Conservation (phyloP, 164 flowering plant species). For the Santalum album region DNA sequence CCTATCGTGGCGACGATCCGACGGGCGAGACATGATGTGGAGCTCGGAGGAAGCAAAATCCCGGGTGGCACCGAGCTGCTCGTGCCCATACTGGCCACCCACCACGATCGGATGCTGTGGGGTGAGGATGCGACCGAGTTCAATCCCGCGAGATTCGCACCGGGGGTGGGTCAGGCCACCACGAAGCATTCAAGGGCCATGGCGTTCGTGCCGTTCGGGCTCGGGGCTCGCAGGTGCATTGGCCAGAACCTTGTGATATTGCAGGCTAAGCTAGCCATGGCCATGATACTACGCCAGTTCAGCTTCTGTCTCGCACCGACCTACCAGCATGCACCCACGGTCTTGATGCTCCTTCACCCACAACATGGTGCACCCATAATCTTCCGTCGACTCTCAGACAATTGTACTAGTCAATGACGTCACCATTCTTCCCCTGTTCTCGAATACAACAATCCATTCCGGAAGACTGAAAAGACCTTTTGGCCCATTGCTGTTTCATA, state of each 20-base stretch:
- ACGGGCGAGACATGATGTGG: slow-evolving; percentile 12
- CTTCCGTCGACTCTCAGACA: not conserved
- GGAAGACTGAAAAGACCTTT: too few relatives aligned
- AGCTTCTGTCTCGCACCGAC: not conserved
- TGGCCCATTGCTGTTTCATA: too few relatives aligned
- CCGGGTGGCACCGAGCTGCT: slow-evolving; percentile 17
- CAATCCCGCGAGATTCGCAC: not conserved
- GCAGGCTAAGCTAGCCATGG: not conserved
- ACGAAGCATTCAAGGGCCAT: not conserved
- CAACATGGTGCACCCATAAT: not conserved
- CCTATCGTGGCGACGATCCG: slow-evolving; percentile 18
- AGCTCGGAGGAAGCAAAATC: slow-evolving; percentile 19
- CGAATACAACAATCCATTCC: too few relatives aligned
- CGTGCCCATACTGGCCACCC: slow-evolving; percentile 16
- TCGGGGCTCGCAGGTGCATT: not conserved
- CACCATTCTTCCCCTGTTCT: too few relatives aligned
- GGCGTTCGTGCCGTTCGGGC: not conserved
- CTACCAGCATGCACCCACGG: not conserved
- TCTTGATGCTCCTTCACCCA: not conserved
- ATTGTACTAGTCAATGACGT: too few relatives aligned
- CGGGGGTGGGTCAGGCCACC: not conserved
- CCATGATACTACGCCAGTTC: not conserved
- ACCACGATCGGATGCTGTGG: slow-evolving; percentile 18
- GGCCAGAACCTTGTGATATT: not conserved
- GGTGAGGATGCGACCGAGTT: slow-evolving; percentile 14